Evolutionary conservation across 495 filamentous ascomycete species (phyloP), one percentile per base, ranked within the genome.

Genomic region (Penicillium atrosanguineum): DNA sequence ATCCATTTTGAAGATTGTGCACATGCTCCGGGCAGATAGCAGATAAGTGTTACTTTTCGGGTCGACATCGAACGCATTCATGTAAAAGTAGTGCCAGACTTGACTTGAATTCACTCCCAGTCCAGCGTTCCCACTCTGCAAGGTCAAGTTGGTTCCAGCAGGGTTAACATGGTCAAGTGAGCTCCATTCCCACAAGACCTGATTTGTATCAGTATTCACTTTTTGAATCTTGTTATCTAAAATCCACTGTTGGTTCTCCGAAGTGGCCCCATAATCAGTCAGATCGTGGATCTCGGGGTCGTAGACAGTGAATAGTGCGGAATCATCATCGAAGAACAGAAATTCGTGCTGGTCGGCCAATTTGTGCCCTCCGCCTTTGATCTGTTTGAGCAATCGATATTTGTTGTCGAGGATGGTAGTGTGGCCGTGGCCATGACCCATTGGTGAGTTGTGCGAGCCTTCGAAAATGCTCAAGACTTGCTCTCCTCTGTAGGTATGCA

Each of bases 1-100:
- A 46, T 77, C 77, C 57, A 82, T 72, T 49, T 77, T 77, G 64
- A 73, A 75, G 34, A 82, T 69, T 25, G 74, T 65, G 58, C 71
- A 73, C 20, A 70, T 68, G 54, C 80, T 70, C n/a, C 79, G 74
- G 8, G 74, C 73, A 4, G 78, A 81, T 28, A 82, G 67, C 2
- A 82, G 56, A 52, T 79, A 81, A 53, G 76, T 73, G 15, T 77
- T 74, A 6, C 72, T 74, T 6, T 57, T 37, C 14, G 45, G 31
- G 38, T 64, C 57, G 23, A 61, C 55, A 42, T 64, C 61, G 31
- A 64, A 56, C 19, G 52, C 50, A 19, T 64, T 64, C 45, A 64
- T 64, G 31, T 64, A 59, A 43, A 75, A 71, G 19, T 53, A 75
- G 50, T 75, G 69, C 44, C 55, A 73, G 0, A 65, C 59, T 34